Evolutionary conservation across 2,329 filamentous ascomycete genomes (phyloP).

Genomic region (Penicillium sp.): DNA sequence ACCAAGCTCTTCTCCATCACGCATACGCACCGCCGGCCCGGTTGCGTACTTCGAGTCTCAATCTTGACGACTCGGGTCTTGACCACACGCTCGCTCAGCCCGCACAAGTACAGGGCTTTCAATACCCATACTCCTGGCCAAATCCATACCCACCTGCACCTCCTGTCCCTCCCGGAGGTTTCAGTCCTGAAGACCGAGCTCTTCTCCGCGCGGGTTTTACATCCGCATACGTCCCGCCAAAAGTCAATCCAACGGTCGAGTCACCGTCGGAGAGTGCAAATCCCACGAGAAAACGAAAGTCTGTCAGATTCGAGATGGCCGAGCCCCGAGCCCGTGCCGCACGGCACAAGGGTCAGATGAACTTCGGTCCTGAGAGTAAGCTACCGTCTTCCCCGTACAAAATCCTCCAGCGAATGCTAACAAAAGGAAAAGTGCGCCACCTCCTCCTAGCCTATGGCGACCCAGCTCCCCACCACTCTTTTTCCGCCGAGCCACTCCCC

Average conservation of each 20-base stretch:
- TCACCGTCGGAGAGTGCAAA: not conserved
- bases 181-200: constrained; percentile 15
- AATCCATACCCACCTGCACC: too few relatives aligned
- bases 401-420: not conserved
- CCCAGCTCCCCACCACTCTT: constrained; percentile 55
- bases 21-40: not conserved
- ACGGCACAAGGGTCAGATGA: constrained; percentile 80
- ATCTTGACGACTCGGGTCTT: constrained; percentile 19
- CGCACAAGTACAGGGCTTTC: constrained; percentile 14
- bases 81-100: constrained; percentile 9
- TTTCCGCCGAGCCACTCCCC: constrained; percentile 72
- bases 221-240: constrained; percentile 9
- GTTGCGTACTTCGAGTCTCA: not conserved
- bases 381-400: constrained; percentile 7
- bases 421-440: constrained; percentile 34
- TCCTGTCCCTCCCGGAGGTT: not conserved
- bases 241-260: not conserved
- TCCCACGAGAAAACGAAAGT: constrained; percentile 9
- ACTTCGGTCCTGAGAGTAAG: constrained; percentile 71
- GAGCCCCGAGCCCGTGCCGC: constrained; percentile 74
- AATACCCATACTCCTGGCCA: constrained; percentile 6
- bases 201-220: constrained; percentile 26
- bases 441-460: constrained; percentile 48
- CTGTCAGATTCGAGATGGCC: constrained; percentile 51
- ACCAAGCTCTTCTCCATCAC: not conserved